Conservation (phyloP, 2,329 filamentous ascomycete genomes). For the Fusarium chuoi region DNA sequence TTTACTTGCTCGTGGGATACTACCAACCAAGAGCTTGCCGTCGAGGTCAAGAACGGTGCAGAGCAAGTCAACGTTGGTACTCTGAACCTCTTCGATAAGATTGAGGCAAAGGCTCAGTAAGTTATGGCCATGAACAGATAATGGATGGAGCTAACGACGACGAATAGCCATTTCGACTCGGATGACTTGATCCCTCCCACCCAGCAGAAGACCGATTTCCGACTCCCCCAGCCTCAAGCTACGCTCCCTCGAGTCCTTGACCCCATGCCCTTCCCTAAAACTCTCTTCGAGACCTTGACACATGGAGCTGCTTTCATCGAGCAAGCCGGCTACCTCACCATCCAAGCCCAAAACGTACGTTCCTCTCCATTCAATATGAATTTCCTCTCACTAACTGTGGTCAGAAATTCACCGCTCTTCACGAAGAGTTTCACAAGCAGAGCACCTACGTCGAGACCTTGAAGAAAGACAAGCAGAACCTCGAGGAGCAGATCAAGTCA, state of each 20-base stretch:
- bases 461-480: neutral
- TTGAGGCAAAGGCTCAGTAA: slow-evolving; percentile 28
- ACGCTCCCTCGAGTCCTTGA: neutral
- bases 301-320: neutral
- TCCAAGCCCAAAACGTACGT: neutral
- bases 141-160: too few species aligned
- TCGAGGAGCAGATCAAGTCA: neutral
- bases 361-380: too few species aligned
- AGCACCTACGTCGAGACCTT: neutral
- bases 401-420: neutral
- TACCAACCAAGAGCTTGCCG: slow-evolving; percentile 7
- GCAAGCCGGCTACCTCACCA: neutral
- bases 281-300: rapidly evolving
- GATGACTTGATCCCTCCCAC: neutral
- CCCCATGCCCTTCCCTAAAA: neutral
- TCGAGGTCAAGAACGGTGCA: neutral
- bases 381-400: too few species aligned
- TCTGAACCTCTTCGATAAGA: neutral
- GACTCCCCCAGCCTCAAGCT: neutral
- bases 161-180: neutral
- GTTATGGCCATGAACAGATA: neutral
- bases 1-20: slow-evolving; percentile 10
- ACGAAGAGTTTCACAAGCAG: neutral
- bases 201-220: neutral
- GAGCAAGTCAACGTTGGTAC: neutral